These are phyloP conservation scores for Bryum argenteum DNA, from an alignment of 225 moss, liverwort and hornwort species.

Conservation along the genomic window DNA sequence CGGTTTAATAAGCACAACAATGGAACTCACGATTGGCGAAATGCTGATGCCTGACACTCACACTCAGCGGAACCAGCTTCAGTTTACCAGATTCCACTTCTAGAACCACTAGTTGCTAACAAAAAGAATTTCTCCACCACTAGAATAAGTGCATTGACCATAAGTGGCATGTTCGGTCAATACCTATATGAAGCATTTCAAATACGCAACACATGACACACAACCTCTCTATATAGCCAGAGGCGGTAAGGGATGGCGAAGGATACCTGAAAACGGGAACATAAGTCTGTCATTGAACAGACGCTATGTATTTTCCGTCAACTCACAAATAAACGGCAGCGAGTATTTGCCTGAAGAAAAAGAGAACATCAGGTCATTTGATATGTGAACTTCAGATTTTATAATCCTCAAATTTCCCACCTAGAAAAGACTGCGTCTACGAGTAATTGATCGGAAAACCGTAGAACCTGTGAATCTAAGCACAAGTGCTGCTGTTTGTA, in stretches of 20 bases:
- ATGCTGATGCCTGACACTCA: slow-evolving; percentile 13
- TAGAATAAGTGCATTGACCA: not conserved
- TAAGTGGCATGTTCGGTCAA: slow-evolving; percentile 8
- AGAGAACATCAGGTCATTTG: slow-evolving; percentile 17
- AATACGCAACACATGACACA: slow-evolving; percentile 12
- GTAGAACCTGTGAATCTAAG: slow-evolving; percentile 5
- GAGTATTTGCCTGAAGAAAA: slow-evolving; percentile 23
- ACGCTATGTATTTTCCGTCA: not conserved
- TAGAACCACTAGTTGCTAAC: not conserved
- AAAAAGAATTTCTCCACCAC: not conserved
- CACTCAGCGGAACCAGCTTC: slow-evolving; percentile 9
- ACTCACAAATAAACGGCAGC: slow-evolving; percentile 14
- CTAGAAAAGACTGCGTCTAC: not conserved
- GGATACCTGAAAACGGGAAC: slow-evolving; percentile 36
- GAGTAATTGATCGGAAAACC: slow-evolving; percentile 18
- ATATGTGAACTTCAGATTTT: slow-evolving; percentile 8
- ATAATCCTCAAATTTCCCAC: not conserved
- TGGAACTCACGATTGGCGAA: slow-evolving; percentile 7
- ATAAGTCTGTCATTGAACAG: slow-evolving; percentile 20
- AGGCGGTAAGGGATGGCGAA: slow-evolving; percentile 1
- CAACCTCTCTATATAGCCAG: slow-evolving; percentile 24
- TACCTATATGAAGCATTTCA: slow-evolving; percentile 25
- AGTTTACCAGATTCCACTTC: not conserved
- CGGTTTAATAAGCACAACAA: not conserved
- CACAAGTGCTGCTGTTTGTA: slow-evolving; percentile 1